Evolutionary conservation across 805 yeast species (phyloP).

Genomic region (Sugiyamaella boreocaroliniensis): DNA sequence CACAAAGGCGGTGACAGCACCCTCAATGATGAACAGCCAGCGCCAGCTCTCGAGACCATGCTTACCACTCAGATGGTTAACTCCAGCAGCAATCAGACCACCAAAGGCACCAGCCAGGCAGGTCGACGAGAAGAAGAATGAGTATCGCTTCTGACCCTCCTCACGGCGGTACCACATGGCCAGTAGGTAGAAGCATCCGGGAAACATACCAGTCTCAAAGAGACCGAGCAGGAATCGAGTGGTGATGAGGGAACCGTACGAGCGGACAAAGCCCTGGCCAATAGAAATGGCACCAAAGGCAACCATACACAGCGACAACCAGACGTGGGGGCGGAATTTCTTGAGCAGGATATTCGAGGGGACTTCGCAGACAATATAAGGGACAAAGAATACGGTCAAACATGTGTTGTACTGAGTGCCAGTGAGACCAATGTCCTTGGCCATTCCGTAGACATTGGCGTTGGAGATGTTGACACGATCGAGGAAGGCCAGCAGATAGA

Average conservation of each 20-base stretch:
- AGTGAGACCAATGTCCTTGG: constrained; percentile 44
- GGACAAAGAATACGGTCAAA: constrained; percentile 64
- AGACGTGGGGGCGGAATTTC: constrained; percentile 53
- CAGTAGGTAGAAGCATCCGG: constrained; percentile 65
- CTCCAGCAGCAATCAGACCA: constrained; percentile 63
- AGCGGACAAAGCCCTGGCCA: constrained; percentile 58
- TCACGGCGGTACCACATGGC: constrained; percentile 56
- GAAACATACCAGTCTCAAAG: constrained; percentile 67
- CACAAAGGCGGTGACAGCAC: constrained; percentile 32
- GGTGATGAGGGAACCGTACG: constrained; percentile 52
- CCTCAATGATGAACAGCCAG: constrained; percentile 52
- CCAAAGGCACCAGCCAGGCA: constrained; percentile 75
- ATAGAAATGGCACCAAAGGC: constrained; percentile 58
- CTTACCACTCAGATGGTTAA: constrained; percentile 46
- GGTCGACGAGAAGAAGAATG: constrained; percentile 63
- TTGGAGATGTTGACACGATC: constrained; percentile 80
- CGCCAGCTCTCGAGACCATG: constrained; percentile 45
- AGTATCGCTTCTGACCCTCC: constrained; percentile 64
- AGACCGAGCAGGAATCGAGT: constrained; percentile 62
- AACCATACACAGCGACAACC: constrained; percentile 54
- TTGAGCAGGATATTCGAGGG: constrained; percentile 59
- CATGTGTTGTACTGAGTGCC: constrained; percentile 60
- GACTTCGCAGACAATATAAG: constrained; percentile 58
- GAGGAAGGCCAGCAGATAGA: constrained; percentile 69
- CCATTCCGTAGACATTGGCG: constrained; percentile 63